Conservation (phyloP, 805 yeast genomes). For the Saccharomycopsis sp. region DNA sequence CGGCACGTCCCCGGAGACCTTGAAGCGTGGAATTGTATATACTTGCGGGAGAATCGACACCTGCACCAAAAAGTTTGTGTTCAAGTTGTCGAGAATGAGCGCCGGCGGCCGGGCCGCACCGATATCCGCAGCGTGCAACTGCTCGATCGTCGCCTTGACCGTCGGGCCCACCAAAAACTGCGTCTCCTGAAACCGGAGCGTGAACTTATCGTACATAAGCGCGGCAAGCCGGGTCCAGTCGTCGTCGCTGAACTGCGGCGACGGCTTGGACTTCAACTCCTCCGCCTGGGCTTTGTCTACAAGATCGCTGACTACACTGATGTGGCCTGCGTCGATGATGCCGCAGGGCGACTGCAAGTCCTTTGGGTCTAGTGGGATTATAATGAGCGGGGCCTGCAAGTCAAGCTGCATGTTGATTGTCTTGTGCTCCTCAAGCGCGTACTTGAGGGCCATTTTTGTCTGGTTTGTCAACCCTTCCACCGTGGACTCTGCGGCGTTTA, state of each 20-base stretch:
- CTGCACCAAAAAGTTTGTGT: slow-evolving; percentile 68
- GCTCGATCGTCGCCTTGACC: slow-evolving; percentile 69
- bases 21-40: slow-evolving; percentile 60
- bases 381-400: slow-evolving; percentile 87
- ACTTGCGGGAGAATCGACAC: slow-evolving; percentile 83
- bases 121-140: slow-evolving; percentile 43
- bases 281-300: slow-evolving; percentile 63
- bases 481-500: slow-evolving; percentile 93
- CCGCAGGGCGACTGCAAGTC: slow-evolving; percentile 83
- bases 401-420: slow-evolving; percentile 81
- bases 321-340: slow-evolving; percentile 92
- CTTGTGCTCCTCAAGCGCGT: slow-evolving; percentile 91
- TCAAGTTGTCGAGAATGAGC: slow-evolving; percentile 67
- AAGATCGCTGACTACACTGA: slow-evolving; percentile 73
- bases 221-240: slow-evolving; percentile 75
- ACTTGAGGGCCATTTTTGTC: slow-evolving; percentile 86
- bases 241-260: slow-evolving; percentile 44
- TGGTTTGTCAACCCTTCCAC: slow-evolving; percentile 86
- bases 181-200: slow-evolving; percentile 71
- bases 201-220: slow-evolving; percentile 86
- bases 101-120: slow-evolving; percentile 32
- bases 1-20: slow-evolving; percentile 74
- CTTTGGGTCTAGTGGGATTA: slow-evolving; percentile 75
- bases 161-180: slow-evolving; percentile 83
- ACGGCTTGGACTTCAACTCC: slow-evolving; percentile 52